phyloP scores from a whole-genome alignment of 805 yeast species.

The Spathaspora hagerdaliae region DNA sequence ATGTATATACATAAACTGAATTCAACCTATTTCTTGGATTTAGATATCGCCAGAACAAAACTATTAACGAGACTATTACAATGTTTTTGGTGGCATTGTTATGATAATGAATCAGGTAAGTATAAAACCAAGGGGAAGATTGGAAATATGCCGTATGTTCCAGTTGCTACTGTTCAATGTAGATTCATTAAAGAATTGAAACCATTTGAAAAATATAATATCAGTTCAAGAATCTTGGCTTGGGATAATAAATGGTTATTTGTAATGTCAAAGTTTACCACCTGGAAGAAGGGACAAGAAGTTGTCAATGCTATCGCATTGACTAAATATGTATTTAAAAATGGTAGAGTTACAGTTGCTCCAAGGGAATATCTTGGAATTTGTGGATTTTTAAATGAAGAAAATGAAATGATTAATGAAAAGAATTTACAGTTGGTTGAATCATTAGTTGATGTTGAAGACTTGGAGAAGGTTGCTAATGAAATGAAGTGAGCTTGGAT shows the following conservation, averaged over 20 bases:
- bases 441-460: conserved; percentile 28
- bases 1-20: conserved; percentile 85
- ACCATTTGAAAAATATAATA: conserved; percentile 56
- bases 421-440: conserved; percentile 39
- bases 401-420: conserved; percentile 39
- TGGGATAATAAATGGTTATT: conserved; percentile 91
- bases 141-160: conserved; percentile 55
- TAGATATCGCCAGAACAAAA: conserved; percentile 74
- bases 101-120: conserved; percentile 34
- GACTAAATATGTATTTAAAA: conserved; percentile 71
- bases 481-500: not conserved
- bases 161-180: conserved; percentile 70
- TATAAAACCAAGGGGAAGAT: conserved; percentile 19
- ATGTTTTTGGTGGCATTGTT: conserved; percentile 45
- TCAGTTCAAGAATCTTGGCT: conserved; percentile 59
- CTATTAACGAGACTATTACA: conserved; percentile 56
- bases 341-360: conserved; percentile 67
- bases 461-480: conserved; percentile 21
- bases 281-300: conserved; percentile 18
- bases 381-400: conserved; percentile 54
- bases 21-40: conserved; percentile 76
- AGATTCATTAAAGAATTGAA: conserved; percentile 69
- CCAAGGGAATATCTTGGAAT: conserved; percentile 57
- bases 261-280: conserved; percentile 57
- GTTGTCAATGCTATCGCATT: conserved; percentile 53